Base-by-base conservation (phyloP, 2,329 filamentous ascomycete genomes). In the Fusarium domesticum region DNA sequence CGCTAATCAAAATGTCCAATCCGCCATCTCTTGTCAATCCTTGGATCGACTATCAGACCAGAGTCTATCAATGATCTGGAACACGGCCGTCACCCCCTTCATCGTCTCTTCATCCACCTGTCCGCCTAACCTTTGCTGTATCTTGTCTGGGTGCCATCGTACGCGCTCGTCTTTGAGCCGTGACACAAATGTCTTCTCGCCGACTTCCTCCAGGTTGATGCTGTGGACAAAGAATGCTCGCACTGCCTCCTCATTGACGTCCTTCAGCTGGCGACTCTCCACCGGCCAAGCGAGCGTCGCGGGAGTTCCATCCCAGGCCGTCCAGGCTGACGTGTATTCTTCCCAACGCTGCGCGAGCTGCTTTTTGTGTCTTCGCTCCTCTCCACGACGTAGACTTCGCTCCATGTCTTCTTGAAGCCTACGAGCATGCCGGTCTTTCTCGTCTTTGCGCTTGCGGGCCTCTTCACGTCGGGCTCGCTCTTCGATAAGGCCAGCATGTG, bases 101-200 rank as follows among this genome's bases (percentile, higher is more conserved):
- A 95, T 84, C 3, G 87, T 81, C 4, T 76, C 76, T 18, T 81
- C 76, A 37, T 91, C 85, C 37, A 95, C 81, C 47, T 80, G 71
- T 0, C 79, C 81, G 3, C 89, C 88, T 48, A 95, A 84, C 41
- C 83, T 81, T 70, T 96, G 93, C 72, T 96, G 89, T 43, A 97
- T 87, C 74, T 97, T 98, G 70, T 98, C 93, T 4, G 93, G 93
- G 71, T 98, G 93, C 93, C 93, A 98, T 14, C 90, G 78, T 15
- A 97, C 84, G 39, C 93, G 81, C 71, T 98, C 93, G 5, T 81
- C 72, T 67, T 95, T 96, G 40, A 97, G 73, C 45, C 66, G 70
- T 6, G 71, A 67, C 16, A 73, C 63, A 39, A 75, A 73, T 8
- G 70, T 68, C 45, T 61, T 67, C 56, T 74, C 71, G 16, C 73